A percentile compares a stretch with the other conserved stretches of the same genome.
Conservation (phyloP, 805 yeast species). For the Cephaloascus albidus region DNA sequence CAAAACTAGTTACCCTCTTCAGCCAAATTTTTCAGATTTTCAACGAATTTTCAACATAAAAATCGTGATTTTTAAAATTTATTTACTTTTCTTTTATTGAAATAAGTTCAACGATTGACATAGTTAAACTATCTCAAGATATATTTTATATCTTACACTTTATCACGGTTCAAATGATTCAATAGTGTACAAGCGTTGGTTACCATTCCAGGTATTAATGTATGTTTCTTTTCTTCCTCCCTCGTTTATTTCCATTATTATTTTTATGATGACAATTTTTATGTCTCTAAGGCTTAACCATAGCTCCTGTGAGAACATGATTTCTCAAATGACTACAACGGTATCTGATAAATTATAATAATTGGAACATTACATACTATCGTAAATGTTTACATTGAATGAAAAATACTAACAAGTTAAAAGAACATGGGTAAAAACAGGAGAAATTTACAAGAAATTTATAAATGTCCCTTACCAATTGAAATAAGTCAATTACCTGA, state of each 20-base stretch:
- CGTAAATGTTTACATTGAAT: neutral
- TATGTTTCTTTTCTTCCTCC: neutral
- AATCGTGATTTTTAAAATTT: neutral
- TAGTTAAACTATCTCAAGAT: no score
- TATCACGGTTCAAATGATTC: neutral
- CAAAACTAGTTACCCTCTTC: no score
- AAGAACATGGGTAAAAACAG: conserved; percentile 24
- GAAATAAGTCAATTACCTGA: conserved; percentile 39
- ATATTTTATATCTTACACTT: neutral
- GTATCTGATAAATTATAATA: conserved; percentile 65
- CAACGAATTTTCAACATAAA: no score
- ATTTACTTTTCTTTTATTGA: no score
- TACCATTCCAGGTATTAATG: neutral
- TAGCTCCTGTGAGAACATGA: conserved; percentile 59
- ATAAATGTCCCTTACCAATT: conserved; percentile 51
- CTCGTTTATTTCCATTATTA: no score
- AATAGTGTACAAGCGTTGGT: neutral
- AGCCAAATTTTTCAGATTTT: no score
- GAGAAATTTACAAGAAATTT: conserved; percentile 18
- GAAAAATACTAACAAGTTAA: neutral
- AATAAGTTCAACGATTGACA: no score
- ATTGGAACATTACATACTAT: no score
- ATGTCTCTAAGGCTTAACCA: conserved; percentile 31
- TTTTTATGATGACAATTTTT: conserved; percentile 18
- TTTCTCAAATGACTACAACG: conserved; percentile 93